These are phyloP conservation scores for Xerocomus brunneocitrinus DNA, from an alignment of 768 basidiomycete genomes.

Conservation along the genomic window DNA sequence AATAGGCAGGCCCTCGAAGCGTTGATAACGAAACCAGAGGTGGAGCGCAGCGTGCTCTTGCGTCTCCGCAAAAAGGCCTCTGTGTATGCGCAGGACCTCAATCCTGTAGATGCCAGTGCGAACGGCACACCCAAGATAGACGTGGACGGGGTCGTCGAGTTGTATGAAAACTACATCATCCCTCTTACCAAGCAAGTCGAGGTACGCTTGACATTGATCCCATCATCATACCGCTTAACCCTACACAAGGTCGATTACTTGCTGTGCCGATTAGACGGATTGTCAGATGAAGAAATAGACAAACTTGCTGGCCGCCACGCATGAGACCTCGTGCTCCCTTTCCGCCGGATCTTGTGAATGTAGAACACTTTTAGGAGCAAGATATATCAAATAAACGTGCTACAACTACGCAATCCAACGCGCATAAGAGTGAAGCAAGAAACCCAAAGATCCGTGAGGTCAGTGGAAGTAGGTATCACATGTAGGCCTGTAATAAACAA, in stretches of 20 bases:
- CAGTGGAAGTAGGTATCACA: slow-evolving; percentile 19
- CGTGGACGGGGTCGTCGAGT: slow-evolving; percentile 84
- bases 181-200: slow-evolving; percentile 98
- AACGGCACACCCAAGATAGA: slow-evolving; percentile 70
- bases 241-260: slow-evolving; percentile 84
- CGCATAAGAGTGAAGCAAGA: slow-evolving; percentile 17
- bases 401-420: slow-evolving; percentile 18
- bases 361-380: slow-evolving; percentile 13
- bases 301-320: slow-evolving; percentile 35
- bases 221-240: slow-evolving; percentile 1
- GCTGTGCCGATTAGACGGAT: slow-evolving; percentile 80
- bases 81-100: slow-evolving; percentile 80
- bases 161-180: slow-evolving; percentile 95
- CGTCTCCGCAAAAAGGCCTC: slow-evolving; percentile 82
- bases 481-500: slow-evolving; percentile 7
- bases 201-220: slow-evolving; percentile 45
- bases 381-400: slow-evolving; percentile 19
- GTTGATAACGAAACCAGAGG: slow-evolving; percentile 96
- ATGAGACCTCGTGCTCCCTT: slow-evolving; percentile 8
- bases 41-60: slow-evolving; percentile 79
- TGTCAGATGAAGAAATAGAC: slow-evolving; percentile 78
- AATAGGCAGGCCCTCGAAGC: slow-evolving; percentile 75
- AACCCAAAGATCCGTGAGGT: slow-evolving; percentile 17
- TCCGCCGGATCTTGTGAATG: slow-evolving; percentile 1
- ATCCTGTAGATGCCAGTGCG: slow-evolving; percentile 48